A percentile compares a stretch with the other conserved stretches of the same genome.
phyloP scores from a whole-genome alignment of 192 early-diverging fungal genomes.

The Endogone sp. region DNA sequence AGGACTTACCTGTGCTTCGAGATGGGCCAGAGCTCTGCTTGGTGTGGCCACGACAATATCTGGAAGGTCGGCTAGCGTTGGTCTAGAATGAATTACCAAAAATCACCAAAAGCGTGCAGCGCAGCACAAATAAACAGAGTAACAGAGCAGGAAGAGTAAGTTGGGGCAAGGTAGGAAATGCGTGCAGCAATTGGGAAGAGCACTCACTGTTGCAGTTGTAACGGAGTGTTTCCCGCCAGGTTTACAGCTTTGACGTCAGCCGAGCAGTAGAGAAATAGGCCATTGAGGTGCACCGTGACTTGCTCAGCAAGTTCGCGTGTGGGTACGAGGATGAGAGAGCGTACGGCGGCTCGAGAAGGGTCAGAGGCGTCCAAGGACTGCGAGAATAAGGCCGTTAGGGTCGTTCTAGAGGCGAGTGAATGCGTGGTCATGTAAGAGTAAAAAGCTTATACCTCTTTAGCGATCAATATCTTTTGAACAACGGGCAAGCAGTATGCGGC shows the following conservation, averaged over 20 bases:
- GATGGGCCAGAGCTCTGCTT: slow-evolving; percentile 70
- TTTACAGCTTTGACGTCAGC: slow-evolving; percentile 60
- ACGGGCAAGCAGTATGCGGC: slow-evolving; percentile 91
- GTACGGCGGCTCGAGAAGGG: slow-evolving; percentile 9
- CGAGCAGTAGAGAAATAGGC: slow-evolving; percentile 73
- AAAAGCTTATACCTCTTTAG: slow-evolving; percentile 53
- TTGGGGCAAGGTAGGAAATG: neutral
- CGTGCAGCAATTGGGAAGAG: neutral
- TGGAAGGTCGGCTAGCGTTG: slow-evolving; percentile 75
- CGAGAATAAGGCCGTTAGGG: too few relatives aligned
- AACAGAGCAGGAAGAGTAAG: too few relatives aligned
- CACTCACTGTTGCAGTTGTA: slow-evolving; percentile 52
- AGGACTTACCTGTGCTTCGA: slow-evolving; percentile 57
- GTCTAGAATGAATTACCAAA: slow-evolving; percentile 37
- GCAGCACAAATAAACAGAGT: neutral
- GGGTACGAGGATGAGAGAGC: slow-evolving; percentile 80
- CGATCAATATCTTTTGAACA: slow-evolving; percentile 82
- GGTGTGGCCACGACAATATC: slow-evolving; percentile 92
- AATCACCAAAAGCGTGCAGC: neutral
- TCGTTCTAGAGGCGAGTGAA: slow-evolving; percentile 2
- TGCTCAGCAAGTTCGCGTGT: slow-evolving; percentile 95
- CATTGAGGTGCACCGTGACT: slow-evolving; percentile 71
- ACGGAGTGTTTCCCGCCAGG: slow-evolving; percentile 51
- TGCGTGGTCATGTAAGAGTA: neutral
- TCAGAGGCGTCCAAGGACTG: slow-evolving; percentile 1